Base-by-base conservation (phyloP, 495 filamentous ascomycete genomes). In the Daldinia loculata region DNA sequence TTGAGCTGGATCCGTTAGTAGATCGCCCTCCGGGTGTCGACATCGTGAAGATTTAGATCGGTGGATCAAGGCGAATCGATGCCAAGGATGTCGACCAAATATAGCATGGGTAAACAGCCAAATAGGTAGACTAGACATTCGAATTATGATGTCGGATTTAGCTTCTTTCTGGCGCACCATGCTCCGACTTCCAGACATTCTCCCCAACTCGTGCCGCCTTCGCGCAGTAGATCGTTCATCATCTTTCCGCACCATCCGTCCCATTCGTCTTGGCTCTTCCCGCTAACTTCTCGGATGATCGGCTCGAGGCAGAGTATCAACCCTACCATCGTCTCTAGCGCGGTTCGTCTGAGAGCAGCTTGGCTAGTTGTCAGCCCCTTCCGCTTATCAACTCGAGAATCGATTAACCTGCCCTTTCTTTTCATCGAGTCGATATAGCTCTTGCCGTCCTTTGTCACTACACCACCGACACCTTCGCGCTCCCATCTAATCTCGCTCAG, bases 161-260 rank as follows among this genome's bases (percentile, higher is more conserved):
- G 79, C 70, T 81, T 86, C 82, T 93, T 96, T 77, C 84, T 83
- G 70, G 92, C 94, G 90, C 93, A 96, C 93, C 93, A 97, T n/a
- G 92, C 94, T 58, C 94, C 94, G 63, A 95, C 87, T 83, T 98
- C 94, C 50, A 98, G 80, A 79, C 93, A 96, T 80, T 98, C 94
- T 45, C 94, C 93, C 82, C 88, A 92, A 36, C 88, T 87, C 26
- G 93, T 89, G 22, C 93, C 91, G 50, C 89, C 88, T 66, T 92
- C 87, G 74, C 92, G 90, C 68, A 97, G 84, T 76, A 97, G 82
- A 81, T 94, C 91, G 45, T 86, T 86, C 83, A 91, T 95, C 91
- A 97, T 92, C 71, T 90, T 92, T 36, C 91, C 88, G 82, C 91
- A 89, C 94, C 93, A 97, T 43, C 88, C 83, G 77, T 97, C 92